These are phyloP conservation scores for Linum usitatissimum DNA, from an alignment of 345 rosid species.

Conservation along the genomic window DNA sequence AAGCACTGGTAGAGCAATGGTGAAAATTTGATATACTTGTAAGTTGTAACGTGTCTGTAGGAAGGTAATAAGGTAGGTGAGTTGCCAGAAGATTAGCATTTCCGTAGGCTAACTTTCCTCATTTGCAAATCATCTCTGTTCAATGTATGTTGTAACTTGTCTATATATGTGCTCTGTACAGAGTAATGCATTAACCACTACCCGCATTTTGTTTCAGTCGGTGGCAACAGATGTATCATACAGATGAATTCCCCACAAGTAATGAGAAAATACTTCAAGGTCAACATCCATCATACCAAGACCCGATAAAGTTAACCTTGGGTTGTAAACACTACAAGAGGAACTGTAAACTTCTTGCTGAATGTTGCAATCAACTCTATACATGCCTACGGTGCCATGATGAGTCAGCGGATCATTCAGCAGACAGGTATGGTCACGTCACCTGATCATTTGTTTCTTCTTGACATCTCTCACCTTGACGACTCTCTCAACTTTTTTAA, in stretches of 20 bases:
- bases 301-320: conserved; percentile 22
- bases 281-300: conserved; percentile 47
- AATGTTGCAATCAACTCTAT: conserved; percentile 51
- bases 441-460: background rate
- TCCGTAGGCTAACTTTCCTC: background rate
- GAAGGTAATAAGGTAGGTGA: no score
- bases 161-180: background rate
- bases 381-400: conserved; percentile 78
- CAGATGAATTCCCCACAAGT: conserved; percentile 17
- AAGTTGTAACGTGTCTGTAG: background rate
- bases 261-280: conserved; percentile 40
- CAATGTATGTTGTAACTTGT: background rate
- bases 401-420: conserved; percentile 57
- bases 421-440: conserved; percentile 47
- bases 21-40: no score
- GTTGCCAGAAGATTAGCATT: background rate
- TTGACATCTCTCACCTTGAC: background rate
- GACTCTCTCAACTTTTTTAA: conserved; percentile 1
- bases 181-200: conserved; percentile 17
- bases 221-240: conserved; percentile 40
- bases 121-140: background rate
- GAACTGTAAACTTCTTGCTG: conserved; percentile 54
- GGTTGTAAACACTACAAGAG: conserved; percentile 87
- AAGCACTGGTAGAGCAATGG: no score
- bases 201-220: conserved; percentile 46